Conservation (phyloP, 495 filamentous ascomycete genomes). For the Penicillium samsonianum region DNA sequence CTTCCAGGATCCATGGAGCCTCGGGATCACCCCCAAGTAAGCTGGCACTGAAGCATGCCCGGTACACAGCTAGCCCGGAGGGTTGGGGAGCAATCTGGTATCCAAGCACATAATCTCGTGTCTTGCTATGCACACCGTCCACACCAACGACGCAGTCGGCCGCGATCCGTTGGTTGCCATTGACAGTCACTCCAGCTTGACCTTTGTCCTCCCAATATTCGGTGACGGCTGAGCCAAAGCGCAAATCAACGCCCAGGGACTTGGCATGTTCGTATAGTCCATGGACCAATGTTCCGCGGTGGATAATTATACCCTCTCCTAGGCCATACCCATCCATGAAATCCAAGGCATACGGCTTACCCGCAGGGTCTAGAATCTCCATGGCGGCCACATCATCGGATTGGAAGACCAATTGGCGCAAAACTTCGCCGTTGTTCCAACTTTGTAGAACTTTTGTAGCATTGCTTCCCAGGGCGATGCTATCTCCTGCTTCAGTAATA, state of each 20-base stretch:
- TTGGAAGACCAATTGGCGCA: background rate
- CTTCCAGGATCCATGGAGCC: background rate
- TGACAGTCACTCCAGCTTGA: slow-evolving; percentile 51
- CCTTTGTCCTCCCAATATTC: slow-evolving; percentile 59
- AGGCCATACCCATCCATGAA: background rate
- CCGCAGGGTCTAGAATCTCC: background rate
- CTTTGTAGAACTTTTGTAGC: background rate
- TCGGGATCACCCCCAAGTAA: background rate
- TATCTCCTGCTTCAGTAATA: background rate
- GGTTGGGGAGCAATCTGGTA: slow-evolving; percentile 61
- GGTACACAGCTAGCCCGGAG: slow-evolving; percentile 59
- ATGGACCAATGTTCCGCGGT: background rate
- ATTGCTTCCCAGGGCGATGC: background rate
- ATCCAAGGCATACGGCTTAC: background rate
- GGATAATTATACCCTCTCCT: background rate
- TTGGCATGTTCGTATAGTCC: slow-evolving; percentile 39
- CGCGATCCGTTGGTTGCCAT: slow-evolving; percentile 39
- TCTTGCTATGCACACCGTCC: slow-evolving; percentile 62
- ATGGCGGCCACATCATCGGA: background rate
- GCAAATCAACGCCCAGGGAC: slow-evolving; percentile 55
- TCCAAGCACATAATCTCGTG: slow-evolving; percentile 58
- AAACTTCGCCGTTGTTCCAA: background rate
- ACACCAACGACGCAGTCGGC: slow-evolving; percentile 47
- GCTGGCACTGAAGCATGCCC: slow-evolving; percentile 44
- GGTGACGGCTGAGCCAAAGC: slow-evolving; percentile 51